Evolutionary conservation across 805 yeast genomes (phyloP), one percentile per base, ranked within the genome.

Genomic region (Wickerhamomyces bisporus): DNA sequence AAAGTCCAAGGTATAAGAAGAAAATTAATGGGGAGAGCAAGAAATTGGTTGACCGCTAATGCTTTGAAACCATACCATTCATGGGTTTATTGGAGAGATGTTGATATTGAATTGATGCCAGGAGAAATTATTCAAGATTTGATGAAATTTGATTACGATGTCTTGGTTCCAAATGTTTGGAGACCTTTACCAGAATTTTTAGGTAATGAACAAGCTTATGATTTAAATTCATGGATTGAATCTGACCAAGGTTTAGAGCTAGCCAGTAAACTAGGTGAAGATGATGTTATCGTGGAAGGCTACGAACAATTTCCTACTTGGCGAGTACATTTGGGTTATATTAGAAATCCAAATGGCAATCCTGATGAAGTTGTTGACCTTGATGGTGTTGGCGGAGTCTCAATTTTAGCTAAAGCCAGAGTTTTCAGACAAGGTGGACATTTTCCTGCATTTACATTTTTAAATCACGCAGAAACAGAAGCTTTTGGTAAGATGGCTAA

Each of bases 171-270:
- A 21, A 87, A 93, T 55, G 96, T 93, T 25, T 93, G 98, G 98
- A 73, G 98, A 51, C 98, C 98, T 2, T 70, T 93, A 44, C 98
- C 98, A 3, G 82, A 80, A 32, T 93, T 89, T 63, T 73, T 93
- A 45, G 94, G 93, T 15, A 76, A 77, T 47, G 94, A 86, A 57
- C 98, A 93, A 62, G 88, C 98, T 1, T 93, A 93, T 60, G 98
- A 93, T 62, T 74, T 93, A 56, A 93, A 93, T 63, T 86, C 97
- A 12, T 93, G 98, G 98, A 75, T 86, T 40, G 98, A 93, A 64
- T 78, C 89, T 3, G 82, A 78, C 6, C 78, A 82, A 9, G 96
- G 86, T 1, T 42, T 81, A 13, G 77, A 77, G 35, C 61, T 84
- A 49, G 93, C 94, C 0, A 58, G 64, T 29, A 69, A 71, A 0